Percentiles rank a stretch among this genome's conserved stretches.
These are phyloP conservation scores for Magnolia sinica DNA, from an alignment of 164 flowering plant species.

Conservation along the genomic window DNA sequence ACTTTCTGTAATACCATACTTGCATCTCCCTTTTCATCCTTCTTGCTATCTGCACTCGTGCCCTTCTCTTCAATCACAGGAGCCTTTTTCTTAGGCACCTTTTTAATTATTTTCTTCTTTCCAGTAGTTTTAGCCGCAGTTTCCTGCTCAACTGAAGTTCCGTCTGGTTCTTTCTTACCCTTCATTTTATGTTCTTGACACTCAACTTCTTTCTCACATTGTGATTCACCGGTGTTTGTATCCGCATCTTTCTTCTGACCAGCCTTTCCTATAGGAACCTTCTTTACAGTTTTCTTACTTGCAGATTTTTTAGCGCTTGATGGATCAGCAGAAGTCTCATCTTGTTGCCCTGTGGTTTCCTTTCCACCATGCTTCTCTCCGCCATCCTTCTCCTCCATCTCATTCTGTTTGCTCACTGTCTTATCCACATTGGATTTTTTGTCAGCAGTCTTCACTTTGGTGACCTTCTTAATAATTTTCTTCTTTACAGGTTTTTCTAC, in stretches of 20 bases:
- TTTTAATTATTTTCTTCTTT: constrained; percentile 65
- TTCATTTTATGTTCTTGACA: constrained; percentile 31
- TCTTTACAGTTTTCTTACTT: constrained; percentile 37
- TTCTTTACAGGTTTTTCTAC: constrained; percentile 51
- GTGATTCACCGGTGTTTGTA: constrained; percentile 3
- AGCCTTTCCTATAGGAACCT: constrained; percentile 29
- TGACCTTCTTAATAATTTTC: constrained; percentile 61
- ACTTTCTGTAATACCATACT: constrained; percentile 18
- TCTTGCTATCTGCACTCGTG: constrained; percentile 23
- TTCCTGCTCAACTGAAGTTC: constrained; percentile 26
- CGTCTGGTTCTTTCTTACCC: constrained; percentile 28
- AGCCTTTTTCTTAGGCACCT: constrained; percentile 39
- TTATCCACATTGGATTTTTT: constrained; percentile 32
- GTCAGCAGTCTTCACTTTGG: constrained; percentile 53
- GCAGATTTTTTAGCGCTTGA: constrained; percentile 25
- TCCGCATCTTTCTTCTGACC: constrained; percentile 17
- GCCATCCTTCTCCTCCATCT: constrained; percentile 27
- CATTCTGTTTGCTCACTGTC: constrained; percentile 19
- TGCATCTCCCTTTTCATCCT: constrained; percentile 25
- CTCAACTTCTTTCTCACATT: constrained; percentile 27
- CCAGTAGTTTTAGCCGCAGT: constrained; percentile 35
- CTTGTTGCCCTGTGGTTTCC: constrained; percentile 29
- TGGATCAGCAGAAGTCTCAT: constrained; percentile 34
- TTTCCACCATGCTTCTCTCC: constrained; percentile 26
- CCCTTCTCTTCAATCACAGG: constrained; percentile 17